A percentile compares a stretch with the other conserved stretches of the same genome.
phyloP scores from a whole-genome alignment of 2,329 filamentous ascomycete species.

The Ceratocystis papillata region DNA sequence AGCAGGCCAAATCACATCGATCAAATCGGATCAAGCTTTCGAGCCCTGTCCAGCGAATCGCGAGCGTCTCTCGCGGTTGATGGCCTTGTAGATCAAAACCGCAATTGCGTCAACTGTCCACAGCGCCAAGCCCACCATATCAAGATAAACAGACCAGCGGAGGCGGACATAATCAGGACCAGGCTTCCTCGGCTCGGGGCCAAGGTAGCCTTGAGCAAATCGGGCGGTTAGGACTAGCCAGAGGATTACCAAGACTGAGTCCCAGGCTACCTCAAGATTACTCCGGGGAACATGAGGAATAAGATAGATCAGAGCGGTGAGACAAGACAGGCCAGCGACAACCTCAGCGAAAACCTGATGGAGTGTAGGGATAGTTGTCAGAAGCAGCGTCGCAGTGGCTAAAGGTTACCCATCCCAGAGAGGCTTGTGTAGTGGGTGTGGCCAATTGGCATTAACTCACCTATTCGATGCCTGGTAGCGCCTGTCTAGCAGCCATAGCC shows the following conservation, averaged over 20 bases:
- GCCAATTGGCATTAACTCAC: background rate
- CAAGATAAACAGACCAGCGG: slow-evolving; percentile 23
- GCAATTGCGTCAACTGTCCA: slow-evolving; percentile 21
- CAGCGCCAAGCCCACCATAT: slow-evolving; percentile 20
- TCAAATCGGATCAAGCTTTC: background rate
- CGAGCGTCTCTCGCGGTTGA: slow-evolving; percentile 15
- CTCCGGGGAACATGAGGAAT: slow-evolving; percentile 20
- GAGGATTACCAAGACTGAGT: slow-evolving; percentile 20
- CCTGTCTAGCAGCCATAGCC: slow-evolving; percentile 8
- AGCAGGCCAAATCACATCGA: no score
- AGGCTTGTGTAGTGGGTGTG: background rate
- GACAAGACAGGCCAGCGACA: slow-evolving; percentile 17
- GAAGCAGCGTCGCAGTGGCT: background rate
- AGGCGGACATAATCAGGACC: slow-evolving; percentile 19
- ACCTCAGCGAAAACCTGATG: slow-evolving; percentile 19
- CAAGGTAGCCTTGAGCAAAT: slow-evolving; percentile 20
- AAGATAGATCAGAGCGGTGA: slow-evolving; percentile 23
- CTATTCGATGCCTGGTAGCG: slow-evolving; percentile 20
- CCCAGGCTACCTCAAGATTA: slow-evolving; percentile 21
- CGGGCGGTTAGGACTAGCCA: slow-evolving; percentile 21
- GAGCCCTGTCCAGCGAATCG: background rate
- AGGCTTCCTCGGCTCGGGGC: slow-evolving; percentile 19
- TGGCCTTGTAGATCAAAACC: slow-evolving; percentile 19
- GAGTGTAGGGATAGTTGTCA: background rate
- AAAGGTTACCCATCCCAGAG: background rate